Evolutionary conservation across 306 rosid genomes (phyloP).

Genomic region (Sicyos baderoa): DNA sequence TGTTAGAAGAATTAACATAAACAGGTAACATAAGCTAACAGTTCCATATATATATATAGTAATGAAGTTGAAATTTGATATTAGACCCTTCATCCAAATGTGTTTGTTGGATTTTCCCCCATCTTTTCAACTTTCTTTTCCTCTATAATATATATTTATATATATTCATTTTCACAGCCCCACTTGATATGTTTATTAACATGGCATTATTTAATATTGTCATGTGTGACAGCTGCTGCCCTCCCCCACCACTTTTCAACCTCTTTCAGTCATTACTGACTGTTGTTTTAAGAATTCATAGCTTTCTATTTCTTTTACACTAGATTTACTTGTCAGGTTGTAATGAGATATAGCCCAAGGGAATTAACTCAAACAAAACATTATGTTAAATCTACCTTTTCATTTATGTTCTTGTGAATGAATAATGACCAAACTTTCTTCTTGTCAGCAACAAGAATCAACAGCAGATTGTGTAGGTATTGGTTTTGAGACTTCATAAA

Average conservation of each 20-base stretch:
- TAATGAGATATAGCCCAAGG: constrained; percentile 5
- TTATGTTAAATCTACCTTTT: constrained; percentile 8
- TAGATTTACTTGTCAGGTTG: constrained; percentile 12
- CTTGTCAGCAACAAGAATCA: constrained; percentile 16
- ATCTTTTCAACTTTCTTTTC: too few relatives aligned
- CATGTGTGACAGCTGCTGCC: constrained; percentile 18
- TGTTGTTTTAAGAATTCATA: neutral
- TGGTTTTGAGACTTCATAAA: neutral
- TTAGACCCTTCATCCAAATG: too few relatives aligned
- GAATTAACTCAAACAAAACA: constrained; percentile 5
- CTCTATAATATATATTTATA: neutral
- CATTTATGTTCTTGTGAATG: constrained; percentile 9
- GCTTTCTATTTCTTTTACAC: constrained; percentile 11
- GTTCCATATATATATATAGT: too few relatives aligned
- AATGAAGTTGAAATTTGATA: too few relatives aligned
- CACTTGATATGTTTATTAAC: constrained; percentile 11
- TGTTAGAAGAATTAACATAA: too few relatives aligned
- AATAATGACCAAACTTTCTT: constrained; percentile 12
- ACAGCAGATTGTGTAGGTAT: constrained; percentile 11
- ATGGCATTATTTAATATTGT: constrained; percentile 19
- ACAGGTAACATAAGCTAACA: too few relatives aligned
- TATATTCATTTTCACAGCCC: constrained; percentile 5
- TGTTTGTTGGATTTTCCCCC: too few relatives aligned
- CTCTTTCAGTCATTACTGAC: neutral
- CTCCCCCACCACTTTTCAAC: constrained; percentile 11